Evolutionary conservation across 2,329 filamentous ascomycete genomes (phyloP).

Genomic region (Raffaelea albimanens): DNA sequence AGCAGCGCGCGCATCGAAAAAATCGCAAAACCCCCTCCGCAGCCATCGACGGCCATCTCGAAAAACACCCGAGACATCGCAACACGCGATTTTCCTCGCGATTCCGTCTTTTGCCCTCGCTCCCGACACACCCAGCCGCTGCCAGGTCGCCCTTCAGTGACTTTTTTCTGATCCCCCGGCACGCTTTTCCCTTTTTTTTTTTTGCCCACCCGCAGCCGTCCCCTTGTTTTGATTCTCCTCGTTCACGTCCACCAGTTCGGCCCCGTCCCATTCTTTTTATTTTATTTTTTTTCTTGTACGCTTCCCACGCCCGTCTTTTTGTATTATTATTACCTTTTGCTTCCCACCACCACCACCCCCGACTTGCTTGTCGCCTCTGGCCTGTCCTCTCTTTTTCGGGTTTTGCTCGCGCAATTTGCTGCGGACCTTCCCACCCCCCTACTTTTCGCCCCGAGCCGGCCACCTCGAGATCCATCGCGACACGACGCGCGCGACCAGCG

Average conservation of each 20-base stretch:
- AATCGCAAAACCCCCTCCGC: constrained; percentile 47
- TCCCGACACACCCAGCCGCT: no score
- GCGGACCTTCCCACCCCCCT: no score
- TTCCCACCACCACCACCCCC: neutral
- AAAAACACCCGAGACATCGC: constrained; percentile 39
- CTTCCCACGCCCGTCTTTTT: neutral
- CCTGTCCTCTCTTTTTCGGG: no score
- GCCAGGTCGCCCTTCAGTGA: neutral
- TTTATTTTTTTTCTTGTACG: neutral
- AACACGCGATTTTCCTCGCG: constrained; percentile 43
- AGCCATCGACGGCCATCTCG: constrained; percentile 50
- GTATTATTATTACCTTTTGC: neutral
- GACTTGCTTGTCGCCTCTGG: neutral
- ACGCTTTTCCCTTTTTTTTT: neutral
- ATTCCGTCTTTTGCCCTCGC: constrained; percentile 7
- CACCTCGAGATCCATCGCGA: no score
- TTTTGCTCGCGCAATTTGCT: no score
- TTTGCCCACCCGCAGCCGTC: neutral
- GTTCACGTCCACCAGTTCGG: neutral
- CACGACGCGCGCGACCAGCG: no score
- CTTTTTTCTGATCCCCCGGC: neutral
- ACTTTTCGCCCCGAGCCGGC: no score
- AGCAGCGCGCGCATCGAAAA: constrained; percentile 47
- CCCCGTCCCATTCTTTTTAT: neutral
- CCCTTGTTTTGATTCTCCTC: neutral